Evolutionary conservation across 2,329 filamentous ascomycete genomes (phyloP), one percentile per base, ranked within the genome.

Genomic region (Diaporthe eres): DNA sequence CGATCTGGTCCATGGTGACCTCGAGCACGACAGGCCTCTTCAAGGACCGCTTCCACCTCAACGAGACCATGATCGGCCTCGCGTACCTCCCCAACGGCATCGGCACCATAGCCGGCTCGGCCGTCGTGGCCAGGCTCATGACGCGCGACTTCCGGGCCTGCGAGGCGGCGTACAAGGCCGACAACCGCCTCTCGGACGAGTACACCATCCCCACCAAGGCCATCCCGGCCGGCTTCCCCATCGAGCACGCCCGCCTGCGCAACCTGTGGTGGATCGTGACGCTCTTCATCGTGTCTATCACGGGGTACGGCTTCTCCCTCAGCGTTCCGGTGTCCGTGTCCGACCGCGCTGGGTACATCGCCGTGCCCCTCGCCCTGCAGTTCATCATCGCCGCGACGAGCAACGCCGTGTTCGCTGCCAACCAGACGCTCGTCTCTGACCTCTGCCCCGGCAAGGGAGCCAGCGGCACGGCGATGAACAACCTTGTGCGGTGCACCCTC

Each of bases 1-100:
- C 63, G 9, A 68, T 77, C 75, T 88, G 86, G 86, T 87, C 84
- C 28, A 88, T 88, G 86, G 84, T 88, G 6, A 87, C 84, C 10
- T 83, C 85, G 1, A 85, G 82, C 19, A 87, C 86, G 2, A 84
- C 85, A 0, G 78, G 79, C 0, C 67, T 85, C 4, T 83, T 87
- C 75, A 81, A 84, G 60, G 34, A 71, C 47, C 72, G 79, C 1
- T 82, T 82, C 37, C 58, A 71, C 3, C 79, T 82, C 0, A 77
- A 61, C 71, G 79, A 82, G 44, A 65, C 79, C 4, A 61, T 78
- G 3, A 73, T 82, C 7, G 81, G 81, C 10, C 77, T 82, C 0
- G 77, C 75, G 1, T 82, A 80, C 55, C 57, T 82, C 7, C 81
- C 81, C 2, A 82, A 81, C 44, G 80, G 81, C 9, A 47, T 86